These are phyloP conservation scores for Przewalskia tangutica DNA, from an alignment of 257 asterid species.

Conservation along the genomic window DNA sequence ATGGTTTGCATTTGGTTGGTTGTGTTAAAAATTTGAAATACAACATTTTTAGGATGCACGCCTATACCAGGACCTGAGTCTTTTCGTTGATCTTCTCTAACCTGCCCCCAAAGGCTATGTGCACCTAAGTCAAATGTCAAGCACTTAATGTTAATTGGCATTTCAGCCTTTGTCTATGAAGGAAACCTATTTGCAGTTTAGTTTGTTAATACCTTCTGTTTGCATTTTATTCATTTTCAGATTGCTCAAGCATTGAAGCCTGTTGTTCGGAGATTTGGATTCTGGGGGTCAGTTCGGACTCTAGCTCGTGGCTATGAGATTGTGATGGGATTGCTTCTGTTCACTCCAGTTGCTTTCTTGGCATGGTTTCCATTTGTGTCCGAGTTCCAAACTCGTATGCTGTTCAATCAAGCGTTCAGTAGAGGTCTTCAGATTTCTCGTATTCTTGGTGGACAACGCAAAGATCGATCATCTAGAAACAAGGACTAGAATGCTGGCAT, in stretches of 20 bases:
- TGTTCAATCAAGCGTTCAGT: conserved; percentile 99
- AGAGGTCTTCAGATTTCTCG: conserved; percentile 99
- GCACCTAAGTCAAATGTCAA: too few relatives aligned
- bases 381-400: conserved; percentile 88
- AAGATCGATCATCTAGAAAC: conserved; percentile 74
- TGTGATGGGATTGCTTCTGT: conserved; percentile 78
- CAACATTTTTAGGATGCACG: not conserved
- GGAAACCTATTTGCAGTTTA: not conserved
- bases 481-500: conserved; percentile 45
- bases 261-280: conserved; percentile 47
- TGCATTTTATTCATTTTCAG: conserved; percentile 21
- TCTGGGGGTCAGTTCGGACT: conserved; percentile 88
- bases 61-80: not conserved
- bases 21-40: not conserved
- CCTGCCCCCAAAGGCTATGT: too few relatives aligned
- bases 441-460: conserved; percentile 87
- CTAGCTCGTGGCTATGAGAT: conserved; percentile 90
- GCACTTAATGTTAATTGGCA: not conserved
- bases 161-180: not conserved
- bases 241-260: conserved; percentile 98
- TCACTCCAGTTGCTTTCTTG: conserved; percentile 88
- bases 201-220: not conserved
- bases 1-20: not conserved
- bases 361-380: conserved; percentile 99
- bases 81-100: too few relatives aligned